Evolutionary conservation across 2,329 filamentous ascomycete species (phyloP), one percentile per base, ranked within the genome.

Genomic region (Hymenoscyphus scutula): DNA sequence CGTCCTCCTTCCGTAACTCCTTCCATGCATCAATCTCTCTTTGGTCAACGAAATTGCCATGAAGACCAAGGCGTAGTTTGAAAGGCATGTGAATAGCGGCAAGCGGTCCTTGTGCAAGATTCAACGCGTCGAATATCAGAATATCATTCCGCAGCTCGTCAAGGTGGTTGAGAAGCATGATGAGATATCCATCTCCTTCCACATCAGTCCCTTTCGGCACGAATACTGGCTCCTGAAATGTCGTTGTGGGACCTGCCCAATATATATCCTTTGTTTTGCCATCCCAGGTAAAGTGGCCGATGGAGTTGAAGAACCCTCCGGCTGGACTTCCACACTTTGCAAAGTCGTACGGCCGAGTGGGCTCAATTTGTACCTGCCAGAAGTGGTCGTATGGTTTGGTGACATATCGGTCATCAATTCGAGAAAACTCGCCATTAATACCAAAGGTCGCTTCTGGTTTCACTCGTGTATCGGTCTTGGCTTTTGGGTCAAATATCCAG

Each of bases 11-110:
- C 34, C 78, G 73, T 17, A 77, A 69, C 63, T 66, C 63, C 64
- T 74, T 68, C 79, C 79, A 80, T 27, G 71, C 73, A 38, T 80
- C 77, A n/a, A 80, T 78, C 25, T 70, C 68, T 29, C 63, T 65
- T 51, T 68, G 64, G 38, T 69, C 66, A 8, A 74, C 72, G 61
- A 70, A 76, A 59, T 75, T 77, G 0, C 75, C 75, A 64, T 76
- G 75, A 51, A 77, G 58, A 3, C 74, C 73, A 48, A 74, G 62
- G 30, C 70, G 68, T 19, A 76, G 59, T 58, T 72, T 73, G 57
- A 76, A 68, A 2, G 75, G 75, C 25, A 77, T 53, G 41, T 73
- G 68, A 17, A 76, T 68, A 1, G 71, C 66, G 1, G 74, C 74
- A n/a, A 74, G 19, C 0, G 75, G 79, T 0, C 79, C 73, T 38